Conservation (phyloP, 805 yeast genomes). For the Candida golubevii region DNA sequence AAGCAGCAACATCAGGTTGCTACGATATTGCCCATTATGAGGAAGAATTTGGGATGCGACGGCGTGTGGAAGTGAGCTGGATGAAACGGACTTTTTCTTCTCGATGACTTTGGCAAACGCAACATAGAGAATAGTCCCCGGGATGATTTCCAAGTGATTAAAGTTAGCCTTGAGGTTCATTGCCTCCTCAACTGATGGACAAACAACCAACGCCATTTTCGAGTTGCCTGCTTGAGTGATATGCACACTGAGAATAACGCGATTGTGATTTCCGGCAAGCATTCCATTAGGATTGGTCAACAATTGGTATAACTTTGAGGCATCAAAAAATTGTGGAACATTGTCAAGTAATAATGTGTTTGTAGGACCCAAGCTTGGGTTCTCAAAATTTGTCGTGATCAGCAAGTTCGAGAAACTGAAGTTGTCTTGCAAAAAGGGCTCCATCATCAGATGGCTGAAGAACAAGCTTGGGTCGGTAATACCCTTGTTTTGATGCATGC, state of each 20-base stretch:
- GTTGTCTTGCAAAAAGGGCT: conserved; percentile 45
- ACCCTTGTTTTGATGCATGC: no score
- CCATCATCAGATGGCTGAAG: neutral
- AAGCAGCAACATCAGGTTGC: neutral
- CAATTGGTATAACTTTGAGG: conserved; percentile 30
- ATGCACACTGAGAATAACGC: conserved; percentile 57
- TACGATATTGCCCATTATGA: neutral
- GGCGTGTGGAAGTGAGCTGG: neutral
- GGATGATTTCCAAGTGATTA: conserved; percentile 77
- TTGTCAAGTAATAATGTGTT: conserved; percentile 75
- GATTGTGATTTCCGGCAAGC: conserved; percentile 56
- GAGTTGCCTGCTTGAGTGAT: conserved; percentile 18
- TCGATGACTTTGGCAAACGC: conserved; percentile 75
- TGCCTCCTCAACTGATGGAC: conserved; percentile 67
- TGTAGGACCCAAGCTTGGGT: conserved; percentile 69
- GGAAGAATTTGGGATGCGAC: neutral
- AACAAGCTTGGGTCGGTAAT: neutral
- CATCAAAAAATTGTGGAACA: conserved; percentile 67
- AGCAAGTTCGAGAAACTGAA: conserved; percentile 54
- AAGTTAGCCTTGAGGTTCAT: conserved; percentile 72
- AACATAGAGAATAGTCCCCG: conserved; percentile 71
- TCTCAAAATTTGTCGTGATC: conserved; percentile 69
- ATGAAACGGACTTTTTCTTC: conserved; percentile 8
- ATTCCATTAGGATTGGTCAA: conserved; percentile 27
- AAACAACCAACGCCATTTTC: conserved; percentile 56